A percentile compares a stretch with the other conserved stretches of the same genome.
phyloP scores from a whole-genome alignment of 2,329 filamentous ascomycete species.

The Penicillium sclerotigenum region DNA sequence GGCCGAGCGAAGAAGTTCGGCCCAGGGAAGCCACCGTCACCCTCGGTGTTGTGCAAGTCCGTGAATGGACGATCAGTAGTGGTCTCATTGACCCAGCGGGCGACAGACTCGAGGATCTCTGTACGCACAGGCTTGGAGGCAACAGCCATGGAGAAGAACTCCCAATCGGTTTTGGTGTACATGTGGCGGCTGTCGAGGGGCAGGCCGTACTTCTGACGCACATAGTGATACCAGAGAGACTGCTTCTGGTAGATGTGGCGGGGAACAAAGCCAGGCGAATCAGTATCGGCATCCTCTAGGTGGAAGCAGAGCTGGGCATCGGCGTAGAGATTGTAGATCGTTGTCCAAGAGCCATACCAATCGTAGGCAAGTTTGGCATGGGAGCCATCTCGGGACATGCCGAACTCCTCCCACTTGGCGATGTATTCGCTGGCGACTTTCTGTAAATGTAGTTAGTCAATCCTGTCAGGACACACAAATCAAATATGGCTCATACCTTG shows the following conservation, averaged over 20 bases:
- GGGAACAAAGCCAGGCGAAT: conserved; percentile 62
- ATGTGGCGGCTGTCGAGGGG: conserved; percentile 78
- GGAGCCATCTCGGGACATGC: conserved; percentile 64
- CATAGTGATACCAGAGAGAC: conserved; percentile 74
- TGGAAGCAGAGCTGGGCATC: conserved; percentile 81
- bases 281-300: conserved; percentile 46
- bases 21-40: conserved; percentile 69
- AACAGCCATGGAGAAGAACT: conserved; percentile 82
- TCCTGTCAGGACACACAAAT: background rate
- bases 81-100: conserved; percentile 81
- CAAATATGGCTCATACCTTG: conserved; percentile 35
- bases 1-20: conserved; percentile 76
- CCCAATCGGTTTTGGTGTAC: conserved; percentile 88
- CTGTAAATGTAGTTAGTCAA: conserved; percentile 21
- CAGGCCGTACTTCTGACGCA: conserved; percentile 77
- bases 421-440: conserved; percentile 66
- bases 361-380: conserved; percentile 79
- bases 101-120: conserved; percentile 71
- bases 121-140: conserved; percentile 64
- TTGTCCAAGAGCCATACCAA: conserved; percentile 77
- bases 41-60: conserved; percentile 79
- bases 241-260: conserved; percentile 73
- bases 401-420: conserved; percentile 66
- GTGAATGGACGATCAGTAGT: conserved; percentile 72
- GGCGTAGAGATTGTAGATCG: conserved; percentile 79